These are phyloP conservation scores for Diaporthe capsici DNA, from an alignment of 2,329 filamentous ascomycete genomes.

Conservation along the genomic window DNA sequence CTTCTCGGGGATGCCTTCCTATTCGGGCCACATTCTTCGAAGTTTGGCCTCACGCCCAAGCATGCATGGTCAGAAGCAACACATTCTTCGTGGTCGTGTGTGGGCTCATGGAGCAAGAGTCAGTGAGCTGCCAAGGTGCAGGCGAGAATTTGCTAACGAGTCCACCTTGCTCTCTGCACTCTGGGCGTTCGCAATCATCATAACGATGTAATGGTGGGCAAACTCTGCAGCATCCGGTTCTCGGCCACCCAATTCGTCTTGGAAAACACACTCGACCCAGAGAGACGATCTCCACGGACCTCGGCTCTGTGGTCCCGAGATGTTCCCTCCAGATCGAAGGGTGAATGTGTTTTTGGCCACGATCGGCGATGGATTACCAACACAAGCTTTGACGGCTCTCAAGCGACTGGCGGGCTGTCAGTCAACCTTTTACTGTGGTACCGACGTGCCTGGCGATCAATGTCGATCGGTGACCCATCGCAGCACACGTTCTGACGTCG, in stretches of 20 bases:
- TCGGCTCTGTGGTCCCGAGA: conserved; percentile 15
- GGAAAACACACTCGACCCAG: background rate
- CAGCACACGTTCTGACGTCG: conserved; percentile 23
- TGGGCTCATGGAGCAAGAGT: background rate
- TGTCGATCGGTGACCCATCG: conserved; percentile 23
- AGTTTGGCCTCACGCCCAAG: background rate
- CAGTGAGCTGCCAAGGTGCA: background rate
- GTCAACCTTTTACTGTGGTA: conserved; percentile 30
- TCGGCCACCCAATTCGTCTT: background rate
- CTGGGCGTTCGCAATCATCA: conserved; percentile 9
- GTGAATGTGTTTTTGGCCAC: conserved; percentile 6
- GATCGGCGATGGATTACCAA: conserved; percentile 32
- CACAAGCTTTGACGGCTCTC: conserved; percentile 29
- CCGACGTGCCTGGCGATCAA: conserved; percentile 38
- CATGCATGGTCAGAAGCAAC: background rate
- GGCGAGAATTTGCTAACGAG: background rate
- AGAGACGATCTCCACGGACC: background rate
- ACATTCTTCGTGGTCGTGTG: background rate
- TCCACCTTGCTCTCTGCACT: conserved; percentile 2
- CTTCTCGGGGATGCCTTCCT: background rate
- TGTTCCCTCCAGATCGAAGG: background rate
- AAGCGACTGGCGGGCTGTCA: conserved; percentile 11
- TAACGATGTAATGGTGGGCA: conserved; percentile 21
- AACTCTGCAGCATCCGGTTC: background rate
- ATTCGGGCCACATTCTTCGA: conserved; percentile 6